Percentiles rank a stretch among this genome's conserved stretches.
Evolutionary conservation across 179 eudicot species (phyloP).

Genomic region (Silene coronaria): DNA sequence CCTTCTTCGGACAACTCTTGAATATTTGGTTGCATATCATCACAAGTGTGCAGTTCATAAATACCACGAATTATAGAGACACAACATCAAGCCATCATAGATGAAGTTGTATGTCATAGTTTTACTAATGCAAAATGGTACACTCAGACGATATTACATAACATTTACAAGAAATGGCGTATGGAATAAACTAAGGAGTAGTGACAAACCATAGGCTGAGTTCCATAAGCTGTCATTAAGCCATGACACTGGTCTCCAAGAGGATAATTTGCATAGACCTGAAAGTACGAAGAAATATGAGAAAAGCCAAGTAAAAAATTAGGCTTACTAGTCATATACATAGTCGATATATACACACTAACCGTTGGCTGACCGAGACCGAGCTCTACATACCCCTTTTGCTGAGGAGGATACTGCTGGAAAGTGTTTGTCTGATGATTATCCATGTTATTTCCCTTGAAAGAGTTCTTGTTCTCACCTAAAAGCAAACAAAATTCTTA

Average conservation of each 20-base stretch:
- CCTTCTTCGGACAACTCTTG: neutral
- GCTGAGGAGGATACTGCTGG: conserved; percentile 19
- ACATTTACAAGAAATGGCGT: neutral
- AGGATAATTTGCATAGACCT: conserved; percentile 31
- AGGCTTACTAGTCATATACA: neutral
- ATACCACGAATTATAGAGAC: neutral
- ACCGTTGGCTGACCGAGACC: conserved; percentile 36
- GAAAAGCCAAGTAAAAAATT: conserved; percentile 1
- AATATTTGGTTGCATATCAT: neutral
- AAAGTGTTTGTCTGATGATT: conserved; percentile 17
- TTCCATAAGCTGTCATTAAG: conserved; percentile 27
- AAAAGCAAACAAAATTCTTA: conserved; percentile 12
- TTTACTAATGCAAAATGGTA: neutral
- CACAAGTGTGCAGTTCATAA: neutral
- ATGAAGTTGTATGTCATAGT: neutral
- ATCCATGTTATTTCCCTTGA: conserved; percentile 19
- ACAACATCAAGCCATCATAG: neutral
- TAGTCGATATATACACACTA: neutral
- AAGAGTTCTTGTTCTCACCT: conserved; percentile 29
- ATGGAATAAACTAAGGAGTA: neutral
- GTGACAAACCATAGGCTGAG: conserved; percentile 28
- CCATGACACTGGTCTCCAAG: conserved; percentile 26
- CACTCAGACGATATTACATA: neutral
- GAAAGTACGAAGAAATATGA: neutral
- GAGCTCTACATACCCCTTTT: conserved; percentile 30